Percentiles rank a stretch among this genome's conserved stretches.
These are phyloP conservation scores for maize (Zea mays) DNA, from an alignment of 176 grass and related monocot genomes.

Conservation along the genomic window Zm-B73-REFERENCE-NAM-5.0 NC_050105.1:149641001-149641500, in stretches of 20 bases:
- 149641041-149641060: too few species aligned
- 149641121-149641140: constrained; percentile 13
- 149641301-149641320: background rate
- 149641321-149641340: constrained; percentile 35
- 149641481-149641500: constrained; percentile 6
- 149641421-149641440: constrained; percentile 23
- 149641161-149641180: background rate
- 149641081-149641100: background rate
- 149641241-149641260: background rate
- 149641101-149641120: background rate
- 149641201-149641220: background rate
- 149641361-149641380: constrained; percentile 23
- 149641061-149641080: background rate
- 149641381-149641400: constrained; percentile 38
- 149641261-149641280: background rate
- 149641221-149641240: constrained; percentile 16
- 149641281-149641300: background rate
- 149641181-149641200: background rate
- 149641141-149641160: constrained; percentile 22
- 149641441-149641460: background rate
- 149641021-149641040: too few species aligned
- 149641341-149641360: constrained; percentile 32
- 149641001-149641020: too few species aligned
- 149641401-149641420: background rate
- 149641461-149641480: background rate